Conservation (phyloP, 305 asterid genomes). For the Plantago rigida region DNA sequence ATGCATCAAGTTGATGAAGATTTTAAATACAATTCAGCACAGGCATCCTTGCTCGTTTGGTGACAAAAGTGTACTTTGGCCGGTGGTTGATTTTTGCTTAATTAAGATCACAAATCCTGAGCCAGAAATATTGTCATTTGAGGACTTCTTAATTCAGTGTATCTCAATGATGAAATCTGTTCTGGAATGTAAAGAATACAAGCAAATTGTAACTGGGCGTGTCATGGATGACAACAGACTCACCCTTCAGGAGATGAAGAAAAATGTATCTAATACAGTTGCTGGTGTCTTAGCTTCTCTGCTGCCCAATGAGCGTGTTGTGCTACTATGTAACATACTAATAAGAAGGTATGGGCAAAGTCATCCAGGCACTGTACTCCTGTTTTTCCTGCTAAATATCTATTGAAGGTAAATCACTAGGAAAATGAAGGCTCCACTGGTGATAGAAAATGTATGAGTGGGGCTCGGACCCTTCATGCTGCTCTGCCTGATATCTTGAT, state of each 20-base stretch:
- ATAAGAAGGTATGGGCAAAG: constrained; percentile 57
- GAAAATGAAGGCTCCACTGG: constrained; percentile 17
- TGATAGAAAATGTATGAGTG: constrained; percentile 2
- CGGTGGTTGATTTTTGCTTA: constrained; percentile 69
- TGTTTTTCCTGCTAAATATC: constrained; percentile 13
- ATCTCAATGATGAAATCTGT: constrained; percentile 76
- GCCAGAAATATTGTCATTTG: constrained; percentile 57
- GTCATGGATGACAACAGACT: constrained; percentile 73
- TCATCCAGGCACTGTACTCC: constrained; percentile 16
- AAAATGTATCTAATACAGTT: constrained; percentile 56
- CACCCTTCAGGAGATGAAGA: constrained; percentile 76
- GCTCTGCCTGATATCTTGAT: background rate
- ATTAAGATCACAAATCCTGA: constrained; percentile 80
- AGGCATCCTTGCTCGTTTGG: constrained; percentile 97
- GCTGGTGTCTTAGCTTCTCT: constrained; percentile 66
- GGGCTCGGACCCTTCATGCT: background rate
- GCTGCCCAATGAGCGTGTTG: constrained; percentile 72
- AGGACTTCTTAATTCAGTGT: constrained; percentile 76
- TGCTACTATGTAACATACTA: constrained; percentile 69
- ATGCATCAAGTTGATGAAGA: constrained; percentile 76
- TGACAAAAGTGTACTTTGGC: constrained; percentile 68
- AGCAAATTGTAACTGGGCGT: constrained; percentile 68
- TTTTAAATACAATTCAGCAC: constrained; percentile 63
- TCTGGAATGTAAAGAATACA: constrained; percentile 88
- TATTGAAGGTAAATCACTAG: constrained; percentile 13